phyloP scores from a whole-genome alignment of 352 stramenopile species.

The Thraustochytrium sp. region DNA sequence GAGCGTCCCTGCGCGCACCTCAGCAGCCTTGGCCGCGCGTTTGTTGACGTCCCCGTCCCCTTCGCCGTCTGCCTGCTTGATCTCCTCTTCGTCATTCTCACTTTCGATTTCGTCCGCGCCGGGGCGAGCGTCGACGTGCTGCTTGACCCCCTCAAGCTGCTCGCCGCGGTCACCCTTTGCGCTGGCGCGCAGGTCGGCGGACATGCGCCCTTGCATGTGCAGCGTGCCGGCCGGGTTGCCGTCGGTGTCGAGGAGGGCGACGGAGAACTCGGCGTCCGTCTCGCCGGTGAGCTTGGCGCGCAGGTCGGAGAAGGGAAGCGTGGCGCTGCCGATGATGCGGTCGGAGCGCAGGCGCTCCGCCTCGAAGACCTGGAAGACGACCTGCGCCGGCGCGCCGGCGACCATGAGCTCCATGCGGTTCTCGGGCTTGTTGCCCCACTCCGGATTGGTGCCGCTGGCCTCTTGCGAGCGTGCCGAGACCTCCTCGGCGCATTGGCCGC shows the following conservation, averaged over 20 bases:
- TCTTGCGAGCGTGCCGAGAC: background rate
- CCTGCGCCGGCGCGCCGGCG: background rate
- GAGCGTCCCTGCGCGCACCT: background rate
- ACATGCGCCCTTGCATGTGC: background rate
- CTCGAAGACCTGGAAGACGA: conserved; percentile 14
- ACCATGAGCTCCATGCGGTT: background rate
- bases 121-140: no score
- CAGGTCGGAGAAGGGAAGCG: background rate
- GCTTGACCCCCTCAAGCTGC: no score
- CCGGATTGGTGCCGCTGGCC: background rate
- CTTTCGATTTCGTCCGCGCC: no score
- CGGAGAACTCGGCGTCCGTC: background rate
- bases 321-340: background rate
- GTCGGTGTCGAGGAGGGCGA: background rate
- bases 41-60: background rate
- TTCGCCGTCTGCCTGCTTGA: background rate
- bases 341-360: background rate
- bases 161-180: background rate
- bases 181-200: background rate
- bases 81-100: background rate
- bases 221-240: background rate
- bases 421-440: background rate
- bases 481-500: background rate
- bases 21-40: background rate
- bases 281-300: background rate